Base-by-base conservation (phyloP, 495 filamentous ascomycete genomes). In the Trichoderma reesei region DNA sequence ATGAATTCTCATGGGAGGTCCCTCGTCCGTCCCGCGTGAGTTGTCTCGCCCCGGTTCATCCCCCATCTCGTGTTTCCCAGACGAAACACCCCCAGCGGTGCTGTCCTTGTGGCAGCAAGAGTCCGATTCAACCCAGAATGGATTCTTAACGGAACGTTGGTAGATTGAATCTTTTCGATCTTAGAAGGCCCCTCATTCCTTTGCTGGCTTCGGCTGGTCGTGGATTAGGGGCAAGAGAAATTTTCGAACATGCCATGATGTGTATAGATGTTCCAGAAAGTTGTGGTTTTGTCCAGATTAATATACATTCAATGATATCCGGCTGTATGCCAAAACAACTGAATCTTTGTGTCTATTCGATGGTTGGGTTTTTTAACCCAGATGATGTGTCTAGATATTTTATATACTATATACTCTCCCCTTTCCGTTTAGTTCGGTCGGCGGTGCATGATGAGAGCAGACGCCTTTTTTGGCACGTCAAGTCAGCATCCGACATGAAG, bases 191-290 rank as follows among this genome's bases (percentile, higher is more conserved):
- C 72, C 78, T 75, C 74, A 84, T 79, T 78, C 2, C 11, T 39
- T 80, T 72, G 76, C 72, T 73, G 74, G 73, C 44, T 48, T 48
- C n/a, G 73, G 72, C 72, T 76, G 77, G 74, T 31, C 18, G 74
- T 88, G 87, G 82, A 75, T 82, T 78, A 76, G 74, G 78, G 83
- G 87, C 86, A 87, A 86, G 85, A 89, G 85, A 89, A 88, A 80
- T 71, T 79, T 80, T 85, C 81, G 83, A 73, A 88, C 80, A 88
- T 79, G 33, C 20, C 26, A 26, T 26, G 26, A 26, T 26, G 26
- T 26, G 26, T 26, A 31, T 18, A 31, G 46, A 54, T 20, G 0
- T 54, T 31, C 34, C 31, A 36, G 41, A 44, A 20, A 48, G 5
- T 6, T 48, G 0, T 16, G 16, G 14, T 44, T 1, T 6, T 13